Conservation (phyloP, 148 eudicot genomes). For the Silene uniflora region DNA sequence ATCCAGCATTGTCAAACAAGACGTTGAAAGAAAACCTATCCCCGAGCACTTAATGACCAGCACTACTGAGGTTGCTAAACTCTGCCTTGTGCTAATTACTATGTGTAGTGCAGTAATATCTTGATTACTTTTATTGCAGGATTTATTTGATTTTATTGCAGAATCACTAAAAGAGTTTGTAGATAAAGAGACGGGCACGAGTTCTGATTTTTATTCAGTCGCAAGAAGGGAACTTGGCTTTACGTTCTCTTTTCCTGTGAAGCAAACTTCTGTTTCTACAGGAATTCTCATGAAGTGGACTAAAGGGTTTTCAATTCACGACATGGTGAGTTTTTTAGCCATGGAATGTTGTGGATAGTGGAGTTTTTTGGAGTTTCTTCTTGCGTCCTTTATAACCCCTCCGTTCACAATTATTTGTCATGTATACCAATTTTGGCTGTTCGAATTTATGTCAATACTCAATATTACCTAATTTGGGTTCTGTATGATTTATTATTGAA, state of each 20-base stretch:
- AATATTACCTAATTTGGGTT: too few species aligned
- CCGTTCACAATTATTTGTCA: too few species aligned
- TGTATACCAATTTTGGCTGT: too few species aligned
- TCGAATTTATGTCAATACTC: too few species aligned
- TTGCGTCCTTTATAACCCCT: too few species aligned
- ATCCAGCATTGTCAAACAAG: conserved; percentile 40
- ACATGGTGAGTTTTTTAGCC: conserved; percentile 96
- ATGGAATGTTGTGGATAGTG: too few species aligned
- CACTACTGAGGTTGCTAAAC: conserved; percentile 61
- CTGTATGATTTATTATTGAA: too few species aligned
- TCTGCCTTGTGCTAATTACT: conserved; percentile 8
- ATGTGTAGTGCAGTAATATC: neutral
- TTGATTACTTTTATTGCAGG: conserved; percentile 43
- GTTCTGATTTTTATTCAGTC: conserved; percentile 30
- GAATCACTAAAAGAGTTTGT: conserved; percentile 58
- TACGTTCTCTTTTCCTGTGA: conserved; percentile 94
- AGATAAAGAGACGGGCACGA: conserved; percentile 46
- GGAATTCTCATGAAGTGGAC: conserved; percentile 84
- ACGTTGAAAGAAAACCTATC: conserved; percentile 57
- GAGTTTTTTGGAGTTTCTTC: conserved; percentile 17
- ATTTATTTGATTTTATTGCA: conserved; percentile 78
- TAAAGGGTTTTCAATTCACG: conserved; percentile 69
- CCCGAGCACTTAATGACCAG: conserved; percentile 75
- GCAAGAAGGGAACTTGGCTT: conserved; percentile 70
- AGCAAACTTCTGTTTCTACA: conserved; percentile 65